A percentile compares a stretch with the other conserved stretches of the same genome.
These are phyloP conservation scores for Tolypocladium nubicola DNA, from an alignment of 2,329 filamentous ascomycete genomes.

Conservation along the genomic window DNA sequence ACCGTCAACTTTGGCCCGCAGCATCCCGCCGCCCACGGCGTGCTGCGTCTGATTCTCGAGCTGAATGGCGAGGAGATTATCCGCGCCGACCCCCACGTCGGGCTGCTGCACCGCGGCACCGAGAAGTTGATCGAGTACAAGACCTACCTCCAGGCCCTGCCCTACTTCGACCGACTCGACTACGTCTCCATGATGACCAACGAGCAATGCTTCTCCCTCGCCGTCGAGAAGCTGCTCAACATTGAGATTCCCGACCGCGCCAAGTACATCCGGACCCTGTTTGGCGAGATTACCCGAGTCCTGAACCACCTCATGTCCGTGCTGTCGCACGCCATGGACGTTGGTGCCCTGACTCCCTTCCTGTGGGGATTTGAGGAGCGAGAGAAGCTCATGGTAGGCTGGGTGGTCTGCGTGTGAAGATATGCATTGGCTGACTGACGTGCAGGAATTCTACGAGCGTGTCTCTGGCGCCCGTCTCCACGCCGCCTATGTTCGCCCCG, in stretches of 20 bases:
- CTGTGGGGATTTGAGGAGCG: constrained; percentile 99
- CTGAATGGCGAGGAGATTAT: constrained; percentile 97
- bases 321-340: constrained; percentile 96
- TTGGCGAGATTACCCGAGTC: constrained; percentile 87
- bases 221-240: constrained; percentile 96
- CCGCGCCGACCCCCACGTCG: constrained; percentile 92
- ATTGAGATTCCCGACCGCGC: constrained; percentile 90
- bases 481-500: constrained; percentile 91
- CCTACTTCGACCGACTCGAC: constrained; percentile 97
- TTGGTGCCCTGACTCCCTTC: constrained; percentile 95
- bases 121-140: constrained; percentile 99
- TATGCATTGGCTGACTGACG: not conserved
- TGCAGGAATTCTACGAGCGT: constrained; percentile 98
- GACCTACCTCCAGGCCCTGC: constrained; percentile 94
- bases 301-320: constrained; percentile 98
- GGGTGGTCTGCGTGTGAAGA: not conserved
- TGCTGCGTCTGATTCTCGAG: constrained; percentile 94
- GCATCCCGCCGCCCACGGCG: constrained; percentile 96
- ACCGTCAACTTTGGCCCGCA: constrained; percentile 99
- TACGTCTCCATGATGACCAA: constrained; percentile 99
- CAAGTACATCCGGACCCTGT: constrained; percentile 94
- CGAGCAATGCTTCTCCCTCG: constrained; percentile 92
- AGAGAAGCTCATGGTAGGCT: constrained; percentile 94
- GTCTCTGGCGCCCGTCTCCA: constrained; percentile 96
- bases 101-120: constrained; percentile 88